Evolutionary conservation across 2,329 filamentous ascomycete genomes (phyloP).

Genomic region (Raffaelea albimanens): DNA sequence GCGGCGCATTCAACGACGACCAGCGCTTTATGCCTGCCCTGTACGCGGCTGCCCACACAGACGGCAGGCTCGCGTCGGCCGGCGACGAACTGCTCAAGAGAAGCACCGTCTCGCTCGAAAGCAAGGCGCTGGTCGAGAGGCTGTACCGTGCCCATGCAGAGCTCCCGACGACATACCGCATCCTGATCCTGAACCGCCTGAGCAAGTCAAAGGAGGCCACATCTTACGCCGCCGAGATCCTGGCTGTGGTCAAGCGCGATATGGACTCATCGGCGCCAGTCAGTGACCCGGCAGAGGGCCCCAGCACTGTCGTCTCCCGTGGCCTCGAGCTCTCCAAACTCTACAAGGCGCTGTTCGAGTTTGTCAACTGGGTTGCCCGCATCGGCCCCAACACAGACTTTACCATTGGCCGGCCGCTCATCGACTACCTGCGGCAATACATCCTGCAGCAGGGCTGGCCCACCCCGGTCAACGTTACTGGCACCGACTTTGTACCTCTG

Average conservation of each 20-base stretch:
- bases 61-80: slow-evolving; percentile 72
- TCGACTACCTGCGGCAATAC: slow-evolving; percentile 61
- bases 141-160: slow-evolving; percentile 67
- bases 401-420: slow-evolving; percentile 38
- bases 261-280: slow-evolving; percentile 25
- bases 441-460: slow-evolving; percentile 82
- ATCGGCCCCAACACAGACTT: slow-evolving; percentile 54
- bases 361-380: slow-evolving; percentile 77
- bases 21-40: slow-evolving; percentile 79
- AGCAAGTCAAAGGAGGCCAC: slow-evolving; percentile 69
- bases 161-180: slow-evolving; percentile 64
- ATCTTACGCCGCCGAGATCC: slow-evolving; percentile 56
- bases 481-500: slow-evolving; percentile 51
- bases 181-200: slow-evolving; percentile 65
- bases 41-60: slow-evolving; percentile 72
- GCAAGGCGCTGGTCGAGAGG: slow-evolving; percentile 48
- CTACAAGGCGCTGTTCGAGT: slow-evolving; percentile 73
- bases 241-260: slow-evolving; percentile 59
- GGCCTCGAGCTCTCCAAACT: slow-evolving; percentile 72
- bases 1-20: slow-evolving; percentile 73
- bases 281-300: neutral
- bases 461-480: slow-evolving; percentile 35
- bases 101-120: slow-evolving; percentile 64
- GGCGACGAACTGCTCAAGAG: slow-evolving; percentile 86
- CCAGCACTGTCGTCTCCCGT: slow-evolving; percentile 24